Conservation (phyloP, 1,139 yeast species). For the Hemisphaericaspora subhashii region DNA sequence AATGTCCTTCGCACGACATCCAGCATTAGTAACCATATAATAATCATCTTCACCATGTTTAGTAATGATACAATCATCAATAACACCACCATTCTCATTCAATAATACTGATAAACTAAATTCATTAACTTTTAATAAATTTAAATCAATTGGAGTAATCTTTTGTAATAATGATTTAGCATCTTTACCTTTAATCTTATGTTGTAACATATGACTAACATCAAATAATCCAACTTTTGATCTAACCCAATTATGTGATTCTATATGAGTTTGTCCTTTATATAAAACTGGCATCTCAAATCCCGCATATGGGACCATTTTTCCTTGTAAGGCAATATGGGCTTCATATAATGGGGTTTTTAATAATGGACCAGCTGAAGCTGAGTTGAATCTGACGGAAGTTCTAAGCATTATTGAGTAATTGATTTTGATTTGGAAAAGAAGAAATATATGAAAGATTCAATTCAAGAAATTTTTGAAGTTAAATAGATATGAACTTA, state of each 20-base stretch:
- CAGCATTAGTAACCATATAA: conserved; percentile 96
- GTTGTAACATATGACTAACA: conserved; percentile 97
- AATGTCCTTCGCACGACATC: conserved; percentile 81
- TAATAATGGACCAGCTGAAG: conserved; percentile 21
- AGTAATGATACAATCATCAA: conserved; percentile 91
- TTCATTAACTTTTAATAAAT: conserved; percentile 50
- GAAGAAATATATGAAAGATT: conserved; percentile 1
- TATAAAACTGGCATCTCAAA: conserved; percentile 92
- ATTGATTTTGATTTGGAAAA: conserved; percentile 1
- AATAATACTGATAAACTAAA: conserved; percentile 80
- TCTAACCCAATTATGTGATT: conserved; percentile 94
- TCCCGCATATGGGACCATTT: conserved; percentile 95
- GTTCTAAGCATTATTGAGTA: conserved; percentile 24
- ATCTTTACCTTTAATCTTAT: conserved; percentile 66
- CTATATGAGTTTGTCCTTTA: conserved; percentile 78
- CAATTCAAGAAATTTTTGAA: background rate
- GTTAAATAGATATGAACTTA: background rate
- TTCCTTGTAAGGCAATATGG: conserved; percentile 78
- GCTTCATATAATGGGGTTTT: conserved; percentile 83
- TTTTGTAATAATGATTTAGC: conserved; percentile 71
- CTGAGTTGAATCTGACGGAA: conserved; percentile 28
- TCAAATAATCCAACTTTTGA: conserved; percentile 86
- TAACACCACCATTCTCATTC: conserved; percentile 74
- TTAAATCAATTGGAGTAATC: conserved; percentile 83
- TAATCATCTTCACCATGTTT: conserved; percentile 75